Conservation (phyloP, 169 alveolate species). For the Theileria orientalis region DNA sequence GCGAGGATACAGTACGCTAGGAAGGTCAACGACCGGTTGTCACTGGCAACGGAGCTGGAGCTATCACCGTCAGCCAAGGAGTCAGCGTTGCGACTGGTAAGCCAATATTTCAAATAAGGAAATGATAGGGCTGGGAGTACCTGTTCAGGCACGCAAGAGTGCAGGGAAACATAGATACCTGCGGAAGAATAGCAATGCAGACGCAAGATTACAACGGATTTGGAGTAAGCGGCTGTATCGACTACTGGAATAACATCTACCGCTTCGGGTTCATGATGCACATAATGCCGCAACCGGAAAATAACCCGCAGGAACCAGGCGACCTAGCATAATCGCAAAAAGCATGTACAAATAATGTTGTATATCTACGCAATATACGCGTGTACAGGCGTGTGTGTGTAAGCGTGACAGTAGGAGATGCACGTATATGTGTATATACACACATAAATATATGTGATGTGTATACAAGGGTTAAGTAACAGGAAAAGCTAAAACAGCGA, state of each 20-base stretch:
- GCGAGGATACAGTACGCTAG: constrained; percentile 76
- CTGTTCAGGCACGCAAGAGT: constrained; percentile 89
- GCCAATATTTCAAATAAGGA: not conserved
- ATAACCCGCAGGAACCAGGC: constrained; percentile 52
- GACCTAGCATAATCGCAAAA: not conserved
- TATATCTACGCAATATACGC: not conserved
- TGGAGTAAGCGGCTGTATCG: constrained; percentile 87
- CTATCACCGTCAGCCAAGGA: constrained; percentile 74
- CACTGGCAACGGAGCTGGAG: constrained; percentile 88
- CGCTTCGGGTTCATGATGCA: constrained; percentile 90
- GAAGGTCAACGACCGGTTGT: constrained; percentile 83
- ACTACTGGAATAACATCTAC: constrained; percentile 83
- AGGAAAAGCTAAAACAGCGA: not conserved
- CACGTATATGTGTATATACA: not conserved
- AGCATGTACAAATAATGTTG: not conserved
- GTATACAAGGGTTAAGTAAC: not conserved
- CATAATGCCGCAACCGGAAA: constrained; percentile 79
- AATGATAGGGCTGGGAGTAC: constrained; percentile 87
- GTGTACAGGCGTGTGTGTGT: not conserved
- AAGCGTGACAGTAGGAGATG: too few species aligned
- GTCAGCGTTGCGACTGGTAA: constrained; percentile 73
- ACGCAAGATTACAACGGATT: constrained; percentile 87
- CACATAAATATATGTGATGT: not conserved
- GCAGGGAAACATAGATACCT: constrained; percentile 87
- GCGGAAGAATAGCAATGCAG: constrained; percentile 86